Evolutionary conservation across 352 stramenopile genomes (phyloP).

Genomic region (Thalassiosira allenii): DNA sequence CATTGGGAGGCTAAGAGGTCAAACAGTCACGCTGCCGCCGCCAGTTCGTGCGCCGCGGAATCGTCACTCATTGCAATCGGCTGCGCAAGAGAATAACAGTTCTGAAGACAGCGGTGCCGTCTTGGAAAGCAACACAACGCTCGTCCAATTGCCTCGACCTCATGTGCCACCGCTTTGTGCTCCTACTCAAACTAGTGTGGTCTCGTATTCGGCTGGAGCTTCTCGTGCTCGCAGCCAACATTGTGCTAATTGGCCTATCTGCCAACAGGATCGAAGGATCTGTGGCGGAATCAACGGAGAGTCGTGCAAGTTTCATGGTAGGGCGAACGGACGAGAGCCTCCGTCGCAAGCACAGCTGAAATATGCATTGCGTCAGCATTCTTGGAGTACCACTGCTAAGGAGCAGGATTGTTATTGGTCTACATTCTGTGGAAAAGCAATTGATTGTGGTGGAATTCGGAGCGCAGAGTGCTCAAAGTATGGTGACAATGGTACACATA

Average conservation of each 20-base stretch:
- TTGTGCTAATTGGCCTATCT: background rate
- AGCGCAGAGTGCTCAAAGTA: background rate
- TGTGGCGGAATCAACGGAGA: background rate
- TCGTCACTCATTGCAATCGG: background rate
- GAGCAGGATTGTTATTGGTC: background rate
- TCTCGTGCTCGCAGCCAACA: background rate
- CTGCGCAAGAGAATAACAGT: background rate
- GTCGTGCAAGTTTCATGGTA: background rate
- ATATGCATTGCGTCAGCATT: too few species aligned
- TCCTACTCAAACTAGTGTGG: conserved; percentile 14
- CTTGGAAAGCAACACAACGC: background rate
- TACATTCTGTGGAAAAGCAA: background rate
- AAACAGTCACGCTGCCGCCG: background rate
- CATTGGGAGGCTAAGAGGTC: background rate
- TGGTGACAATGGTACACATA: background rate
- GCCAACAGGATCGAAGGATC: background rate
- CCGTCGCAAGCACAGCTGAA: background rate
- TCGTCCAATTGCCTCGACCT: conserved; percentile 1
- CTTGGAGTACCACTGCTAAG: background rate
- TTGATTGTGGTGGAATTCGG: background rate
- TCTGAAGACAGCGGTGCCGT: background rate
- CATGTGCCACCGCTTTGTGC: conserved; percentile 30
- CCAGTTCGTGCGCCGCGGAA: background rate
- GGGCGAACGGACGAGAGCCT: background rate
- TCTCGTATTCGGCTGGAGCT: too few species aligned